Evolutionary conservation across 768 basidiomycete species (phyloP).

Genomic region (Botryobasidium botryosum): DNA sequence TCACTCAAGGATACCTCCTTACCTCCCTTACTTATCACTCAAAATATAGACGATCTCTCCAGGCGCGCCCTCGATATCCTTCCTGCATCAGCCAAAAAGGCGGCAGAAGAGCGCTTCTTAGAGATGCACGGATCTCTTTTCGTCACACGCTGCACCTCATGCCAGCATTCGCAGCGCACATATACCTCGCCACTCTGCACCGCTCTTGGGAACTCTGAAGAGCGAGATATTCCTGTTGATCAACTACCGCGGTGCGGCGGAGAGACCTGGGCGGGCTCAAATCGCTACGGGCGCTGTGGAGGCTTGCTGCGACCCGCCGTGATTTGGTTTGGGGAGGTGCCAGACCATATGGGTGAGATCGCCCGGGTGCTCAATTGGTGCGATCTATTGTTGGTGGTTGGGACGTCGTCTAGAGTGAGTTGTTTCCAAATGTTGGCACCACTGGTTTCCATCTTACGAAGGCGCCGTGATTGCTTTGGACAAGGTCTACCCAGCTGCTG

Average conservation of each 20-base stretch:
- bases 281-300: slow-evolving; percentile 19
- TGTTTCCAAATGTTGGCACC: neutral
- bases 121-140: slow-evolving; percentile 51
- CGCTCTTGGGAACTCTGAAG: slow-evolving; percentile 31
- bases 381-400: slow-evolving; percentile 37
- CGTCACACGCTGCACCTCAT: slow-evolving; percentile 35
- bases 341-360: slow-evolving; percentile 25
- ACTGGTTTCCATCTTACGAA: neutral
- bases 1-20: slow-evolving; percentile 25
- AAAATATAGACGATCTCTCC: slow-evolving; percentile 14
- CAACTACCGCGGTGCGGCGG: slow-evolving; percentile 27
- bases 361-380: slow-evolving; percentile 26
- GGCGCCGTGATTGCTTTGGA: neutral
- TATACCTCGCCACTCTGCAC: slow-evolving; percentile 29
- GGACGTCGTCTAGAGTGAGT: slow-evolving; percentile 35
- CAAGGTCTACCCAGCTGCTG: slow-evolving; percentile 16
- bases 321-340: slow-evolving; percentile 41
- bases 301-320: slow-evolving; percentile 34
- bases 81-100: neutral
- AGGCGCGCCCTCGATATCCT: slow-evolving; percentile 3
- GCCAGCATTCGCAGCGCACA: slow-evolving; percentile 27
- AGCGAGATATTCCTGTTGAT: slow-evolving; percentile 18
- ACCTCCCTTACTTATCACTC: slow-evolving; percentile 15
- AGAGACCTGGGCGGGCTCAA: slow-evolving; percentile 4
- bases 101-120: slow-evolving; percentile 4